Conservation (phyloP, 306 rosid species). For the Pterocarpus macrocarpus region DNA sequence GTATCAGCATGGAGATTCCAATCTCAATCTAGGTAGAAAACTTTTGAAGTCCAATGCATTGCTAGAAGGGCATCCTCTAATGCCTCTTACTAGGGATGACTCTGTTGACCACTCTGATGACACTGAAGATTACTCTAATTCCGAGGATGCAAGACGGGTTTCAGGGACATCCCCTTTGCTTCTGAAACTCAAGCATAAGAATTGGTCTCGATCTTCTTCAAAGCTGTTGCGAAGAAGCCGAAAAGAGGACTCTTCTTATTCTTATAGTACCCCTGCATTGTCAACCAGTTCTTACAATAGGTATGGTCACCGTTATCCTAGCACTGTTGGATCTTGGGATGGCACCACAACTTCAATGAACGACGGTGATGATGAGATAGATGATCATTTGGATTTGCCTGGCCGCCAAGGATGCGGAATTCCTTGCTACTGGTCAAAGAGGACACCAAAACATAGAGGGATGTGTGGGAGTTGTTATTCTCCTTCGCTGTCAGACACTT, state of each 20-base stretch:
- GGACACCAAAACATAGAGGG: conserved; percentile 75
- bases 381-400: conserved; percentile 75
- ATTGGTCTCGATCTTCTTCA: conserved; percentile 70
- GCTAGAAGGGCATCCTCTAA: conserved; percentile 57
- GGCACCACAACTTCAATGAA: conserved; percentile 83
- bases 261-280: conserved; percentile 94
- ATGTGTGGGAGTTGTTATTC: conserved; percentile 82
- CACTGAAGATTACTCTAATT: conserved; percentile 70
- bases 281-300: conserved; percentile 86
- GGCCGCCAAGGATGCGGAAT: conserved; percentile 94
- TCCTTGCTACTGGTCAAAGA: conserved; percentile 94
- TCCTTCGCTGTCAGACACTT: conserved; percentile 86
- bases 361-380: conserved; percentile 80
- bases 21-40: conserved; percentile 54
- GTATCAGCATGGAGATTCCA: conserved; percentile 54
- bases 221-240: conserved; percentile 59
- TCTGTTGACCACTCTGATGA: conserved; percentile 79
- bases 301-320: conserved; percentile 67
- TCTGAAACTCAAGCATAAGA: conserved; percentile 66
- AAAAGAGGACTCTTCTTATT: conserved; percentile 87
- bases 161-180: conserved; percentile 79
- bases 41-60: conserved; percentile 53
- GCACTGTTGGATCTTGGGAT: conserved; percentile 96
- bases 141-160: conserved; percentile 66
- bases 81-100: conserved; percentile 58